These are phyloP conservation scores for Colletotrichum somersetense DNA, from an alignment of 2,329 filamentous ascomycete genomes.

Conservation along the genomic window DNA sequence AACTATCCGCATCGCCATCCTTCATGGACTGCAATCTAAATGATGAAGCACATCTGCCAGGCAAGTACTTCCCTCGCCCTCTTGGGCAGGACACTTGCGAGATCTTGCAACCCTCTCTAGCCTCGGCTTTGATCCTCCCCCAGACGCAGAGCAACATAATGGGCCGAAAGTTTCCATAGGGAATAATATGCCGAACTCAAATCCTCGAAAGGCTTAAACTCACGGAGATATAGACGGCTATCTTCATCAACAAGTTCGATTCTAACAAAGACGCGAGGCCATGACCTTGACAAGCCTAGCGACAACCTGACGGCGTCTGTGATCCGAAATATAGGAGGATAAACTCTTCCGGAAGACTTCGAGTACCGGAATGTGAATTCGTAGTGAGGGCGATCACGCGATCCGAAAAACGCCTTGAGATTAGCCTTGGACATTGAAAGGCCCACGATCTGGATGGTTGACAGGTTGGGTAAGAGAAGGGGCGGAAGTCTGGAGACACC, in stretches of 20 bases:
- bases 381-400: background rate
- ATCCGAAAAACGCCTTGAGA: background rate
- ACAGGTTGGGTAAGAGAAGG: background rate
- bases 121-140: background rate
- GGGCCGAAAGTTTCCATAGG: background rate
- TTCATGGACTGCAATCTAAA: background rate
- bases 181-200: accelerated
- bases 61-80: background rate
- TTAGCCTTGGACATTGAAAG: background rate
- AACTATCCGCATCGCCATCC: background rate
- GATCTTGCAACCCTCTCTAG: background rate
- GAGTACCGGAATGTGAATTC: background rate
- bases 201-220: background rate
- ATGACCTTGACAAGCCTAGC: background rate
- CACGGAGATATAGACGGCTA: no score
- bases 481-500: background rate
- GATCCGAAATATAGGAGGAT: no score
- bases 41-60: background rate
- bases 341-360: background rate
- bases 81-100: background rate
- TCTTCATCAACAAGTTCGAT: background rate
- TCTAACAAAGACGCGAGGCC: background rate
- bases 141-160: background rate
- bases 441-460: background rate
- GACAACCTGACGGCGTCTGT: no score